Conservation (phyloP, 2,329 filamentous ascomycete species). For the Paecilomyces formosus region DNA sequence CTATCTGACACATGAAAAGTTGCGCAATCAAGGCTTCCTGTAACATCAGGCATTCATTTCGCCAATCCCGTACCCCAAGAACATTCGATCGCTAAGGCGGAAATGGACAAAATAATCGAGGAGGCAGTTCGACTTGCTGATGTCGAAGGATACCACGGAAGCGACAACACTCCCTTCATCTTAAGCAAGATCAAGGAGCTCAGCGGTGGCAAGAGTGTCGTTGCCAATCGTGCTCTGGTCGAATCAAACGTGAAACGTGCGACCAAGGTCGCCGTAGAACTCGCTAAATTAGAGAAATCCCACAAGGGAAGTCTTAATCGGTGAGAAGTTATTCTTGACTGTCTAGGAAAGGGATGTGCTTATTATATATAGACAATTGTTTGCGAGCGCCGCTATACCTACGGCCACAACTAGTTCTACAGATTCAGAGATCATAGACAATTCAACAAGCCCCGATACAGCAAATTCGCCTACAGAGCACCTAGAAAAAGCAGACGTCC, state of each 20-base stretch:
- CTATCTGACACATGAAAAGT: constrained; percentile 33
- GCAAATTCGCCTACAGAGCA: constrained; percentile 4
- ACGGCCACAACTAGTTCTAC: constrained; percentile 13
- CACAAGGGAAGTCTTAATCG: constrained; percentile 19
- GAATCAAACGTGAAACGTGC: constrained; percentile 60
- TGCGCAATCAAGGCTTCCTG: constrained; percentile 63
- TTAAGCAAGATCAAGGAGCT: constrained; percentile 71
- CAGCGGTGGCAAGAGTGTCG: constrained; percentile 62
- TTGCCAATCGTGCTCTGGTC: constrained; percentile 65
- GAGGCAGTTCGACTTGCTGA: constrained; percentile 59
- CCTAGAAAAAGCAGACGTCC: constrained; percentile 50
- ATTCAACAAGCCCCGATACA: constrained; percentile 1
- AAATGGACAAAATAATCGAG: constrained; percentile 64
- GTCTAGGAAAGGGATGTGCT: constrained; percentile 17
- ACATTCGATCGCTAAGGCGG: constrained; percentile 58
- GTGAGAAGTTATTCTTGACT: constrained; percentile 28
- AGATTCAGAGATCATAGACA: constrained; percentile 12
- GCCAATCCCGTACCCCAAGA: constrained; percentile 78
- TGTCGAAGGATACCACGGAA: constrained; percentile 61
- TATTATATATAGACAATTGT: constrained; percentile 28
- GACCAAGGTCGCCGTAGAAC: constrained; percentile 56
- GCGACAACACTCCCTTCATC: constrained; percentile 77
- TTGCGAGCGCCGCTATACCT: constrained; percentile 18
- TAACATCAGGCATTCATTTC: constrained; percentile 76
- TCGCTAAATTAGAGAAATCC: constrained; percentile 47